Base-by-base conservation (phyloP, 2,329 filamentous ascomycete species). In the Neonectria coccinea region DNA sequence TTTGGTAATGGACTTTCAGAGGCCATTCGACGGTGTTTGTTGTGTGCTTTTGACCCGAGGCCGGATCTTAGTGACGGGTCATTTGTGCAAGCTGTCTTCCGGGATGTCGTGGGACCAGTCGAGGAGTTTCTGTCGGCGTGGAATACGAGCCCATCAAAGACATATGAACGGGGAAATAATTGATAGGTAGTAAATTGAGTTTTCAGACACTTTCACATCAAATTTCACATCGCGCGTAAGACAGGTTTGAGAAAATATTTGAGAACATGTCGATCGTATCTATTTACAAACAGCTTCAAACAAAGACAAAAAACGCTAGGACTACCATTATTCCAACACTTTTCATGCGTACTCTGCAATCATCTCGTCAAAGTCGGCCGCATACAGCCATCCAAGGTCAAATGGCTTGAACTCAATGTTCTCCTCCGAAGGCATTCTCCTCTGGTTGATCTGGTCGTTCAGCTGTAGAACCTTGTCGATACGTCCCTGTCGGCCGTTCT, bases 381-480 rank as follows among this genome's bases (percentile, higher is more conserved):
- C 74, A 64, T 83, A 84, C 18, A 85, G 61, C 82, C 82, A 85
- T 0, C 71, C 73, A 48, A 83, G 72, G 16, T 82, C 79, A 56
- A 77, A 73, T 1, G 73, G 68, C 16, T 70, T 71, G 9, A 69
- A 62, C 1, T 74, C 67, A 22, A 70, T 67, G 5, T 68, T 63
- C 14, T 71, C 74, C 5, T 70, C 73, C 25, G 70, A 71, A 1
- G 85, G 83, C 75, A 87, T 67, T 10, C 84, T 75, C 62, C 81
- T 79, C 47, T 79, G 75, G 50, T 86, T 83, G 55, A 86, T 81
- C 72, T 82, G 79, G 27, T 75, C 70, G 10, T 83, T 88, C 31
- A 88, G 72, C 29, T 79, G 79, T 27, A 86, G 71, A 1, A 88
- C 76, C 55, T 75, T 79, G 29, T 83, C 81, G 1, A 87, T 73